phyloP scores from a whole-genome alignment of 495 filamentous ascomycete species.

The Aspergillus biplanus region DNA sequence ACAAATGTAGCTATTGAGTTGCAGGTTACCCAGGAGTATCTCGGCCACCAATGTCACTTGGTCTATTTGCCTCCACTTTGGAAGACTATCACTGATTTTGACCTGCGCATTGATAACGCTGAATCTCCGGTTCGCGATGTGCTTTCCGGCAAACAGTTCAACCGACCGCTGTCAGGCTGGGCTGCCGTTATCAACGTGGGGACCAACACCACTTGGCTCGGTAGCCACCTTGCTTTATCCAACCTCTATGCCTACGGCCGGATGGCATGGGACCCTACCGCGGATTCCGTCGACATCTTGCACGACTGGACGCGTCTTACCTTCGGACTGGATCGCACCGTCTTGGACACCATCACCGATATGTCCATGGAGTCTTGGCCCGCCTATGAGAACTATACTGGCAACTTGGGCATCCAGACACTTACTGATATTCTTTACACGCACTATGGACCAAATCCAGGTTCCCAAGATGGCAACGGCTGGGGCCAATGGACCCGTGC shows the following conservation, averaged over 20 bases:
- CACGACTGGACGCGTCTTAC: constrained; percentile 70
- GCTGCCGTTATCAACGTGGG: constrained; percentile 74
- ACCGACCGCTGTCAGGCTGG: constrained; percentile 60
- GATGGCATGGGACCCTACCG: constrained; percentile 63
- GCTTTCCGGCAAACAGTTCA: constrained; percentile 61
- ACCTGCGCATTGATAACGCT: constrained; percentile 61
- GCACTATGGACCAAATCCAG: constrained; percentile 70
- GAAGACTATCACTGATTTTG: constrained; percentile 68
- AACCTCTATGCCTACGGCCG: constrained; percentile 74
- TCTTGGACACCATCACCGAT: constrained; percentile 60
- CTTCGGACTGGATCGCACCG: constrained; percentile 55
- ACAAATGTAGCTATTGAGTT: constrained; percentile 67
- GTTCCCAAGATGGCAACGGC: constrained; percentile 66
- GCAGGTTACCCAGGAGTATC: constrained; percentile 69
- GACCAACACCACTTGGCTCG: constrained; percentile 68
- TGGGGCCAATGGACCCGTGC: constrained; percentile 78
- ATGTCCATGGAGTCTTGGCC: constrained; percentile 74
- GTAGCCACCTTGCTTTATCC: constrained; percentile 69
- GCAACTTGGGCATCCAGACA: constrained; percentile 73
- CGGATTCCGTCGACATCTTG: constrained; percentile 51
- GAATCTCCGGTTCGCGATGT: constrained; percentile 59
- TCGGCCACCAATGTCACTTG: constrained; percentile 71
- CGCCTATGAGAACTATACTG: constrained; percentile 71
- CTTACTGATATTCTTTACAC: constrained; percentile 68
- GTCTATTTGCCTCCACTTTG: constrained; percentile 70